Conservation (phyloP, 306 rosid genomes). For the Quercus engelmannii region DNA sequence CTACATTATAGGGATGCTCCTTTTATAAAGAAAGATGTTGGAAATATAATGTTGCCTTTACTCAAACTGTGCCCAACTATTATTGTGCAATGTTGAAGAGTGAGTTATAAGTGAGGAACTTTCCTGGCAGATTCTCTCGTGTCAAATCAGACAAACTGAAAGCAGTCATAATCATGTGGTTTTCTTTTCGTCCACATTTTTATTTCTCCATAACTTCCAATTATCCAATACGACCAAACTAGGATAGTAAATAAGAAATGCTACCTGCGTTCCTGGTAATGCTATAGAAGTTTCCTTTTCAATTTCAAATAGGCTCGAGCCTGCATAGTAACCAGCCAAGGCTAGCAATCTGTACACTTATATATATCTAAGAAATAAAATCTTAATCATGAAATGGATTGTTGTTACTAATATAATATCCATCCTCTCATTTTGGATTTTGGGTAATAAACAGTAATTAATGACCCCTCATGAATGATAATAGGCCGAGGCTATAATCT, state of each 20-base stretch:
- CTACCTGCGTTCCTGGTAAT: neutral
- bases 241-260: neutral
- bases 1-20: conserved; percentile 13
- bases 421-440: neutral
- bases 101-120: conserved; percentile 34
- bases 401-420: neutral
- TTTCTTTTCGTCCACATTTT: neutral
- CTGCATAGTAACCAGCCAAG: no score
- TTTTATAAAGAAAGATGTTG: conserved; percentile 31
- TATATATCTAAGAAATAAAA: no score
- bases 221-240: neutral
- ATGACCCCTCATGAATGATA: neutral
- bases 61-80: neutral
- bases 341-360: neutral
- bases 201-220: neutral
- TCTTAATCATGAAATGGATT: no score
- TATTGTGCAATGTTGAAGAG: conserved; percentile 6
- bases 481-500: neutral
- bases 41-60: neutral
- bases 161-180: neutral
- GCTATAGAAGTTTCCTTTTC: neutral
- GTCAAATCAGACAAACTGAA: conserved; percentile 18
- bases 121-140: conserved; percentile 52
- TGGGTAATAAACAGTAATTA: neutral
- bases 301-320: neutral